Conservation (phyloP, 371 early-diverging fungal species). For the Mucor lusitanicus region DNA sequence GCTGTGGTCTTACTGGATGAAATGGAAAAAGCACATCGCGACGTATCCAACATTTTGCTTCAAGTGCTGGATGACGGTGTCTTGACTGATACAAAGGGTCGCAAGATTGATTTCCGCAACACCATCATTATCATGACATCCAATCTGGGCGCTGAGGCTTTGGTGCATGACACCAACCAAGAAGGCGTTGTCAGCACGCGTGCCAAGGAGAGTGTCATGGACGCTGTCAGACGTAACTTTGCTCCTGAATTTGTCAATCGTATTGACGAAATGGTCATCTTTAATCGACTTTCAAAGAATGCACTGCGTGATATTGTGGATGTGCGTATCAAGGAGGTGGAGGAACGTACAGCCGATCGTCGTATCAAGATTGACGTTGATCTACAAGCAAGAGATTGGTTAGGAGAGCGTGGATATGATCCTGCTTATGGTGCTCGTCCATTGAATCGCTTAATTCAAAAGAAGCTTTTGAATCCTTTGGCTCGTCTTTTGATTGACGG, state of each 20-base stretch:
- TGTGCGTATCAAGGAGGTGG: constrained; percentile 75
- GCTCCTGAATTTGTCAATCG: constrained; percentile 93
- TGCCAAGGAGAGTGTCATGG: constrained; percentile 65
- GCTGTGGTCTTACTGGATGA: constrained; percentile 93
- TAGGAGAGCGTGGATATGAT: constrained; percentile 81
- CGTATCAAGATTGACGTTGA: constrained; percentile 74
- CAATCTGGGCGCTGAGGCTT: constrained; percentile 78
- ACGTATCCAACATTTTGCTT: constrained; percentile 74
- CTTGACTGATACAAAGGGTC: constrained; percentile 84
- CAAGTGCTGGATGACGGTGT: constrained; percentile 93
- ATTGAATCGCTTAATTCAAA: constrained; percentile 82
- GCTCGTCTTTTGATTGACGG: constrained; percentile 81
- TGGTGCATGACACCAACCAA: constrained; percentile 52
- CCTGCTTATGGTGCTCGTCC: constrained; percentile 88
- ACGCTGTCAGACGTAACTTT: constrained; percentile 77
- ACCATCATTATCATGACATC: constrained; percentile 93
- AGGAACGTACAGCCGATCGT: constrained; percentile 74
- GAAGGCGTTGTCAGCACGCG: constrained; percentile 50
- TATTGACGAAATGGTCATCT: constrained; percentile 81
- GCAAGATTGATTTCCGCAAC: constrained; percentile 89
- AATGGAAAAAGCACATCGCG: constrained; percentile 90
- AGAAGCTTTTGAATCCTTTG: constrained; percentile 79
- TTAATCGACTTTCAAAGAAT: constrained; percentile 64
- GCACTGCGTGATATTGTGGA: constrained; percentile 79
- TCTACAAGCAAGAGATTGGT: constrained; percentile 71